Conservation (phyloP, 2,329 filamentous ascomycete genomes). For the Ophiostoma sp. region DNA sequence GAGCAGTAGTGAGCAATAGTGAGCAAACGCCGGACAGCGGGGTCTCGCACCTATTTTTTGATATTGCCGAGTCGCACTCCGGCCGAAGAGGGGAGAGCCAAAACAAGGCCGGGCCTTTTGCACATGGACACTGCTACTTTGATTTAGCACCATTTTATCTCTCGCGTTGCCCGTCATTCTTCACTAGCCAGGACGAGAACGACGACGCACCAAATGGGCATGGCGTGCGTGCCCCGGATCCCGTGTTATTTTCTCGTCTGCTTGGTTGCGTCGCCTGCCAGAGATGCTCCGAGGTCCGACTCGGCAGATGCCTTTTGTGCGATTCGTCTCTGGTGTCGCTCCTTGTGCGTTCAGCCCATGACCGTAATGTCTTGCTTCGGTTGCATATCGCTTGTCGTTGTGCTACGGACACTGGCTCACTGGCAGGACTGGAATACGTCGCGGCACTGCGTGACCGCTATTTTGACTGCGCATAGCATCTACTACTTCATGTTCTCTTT, state of each 20-base stretch:
- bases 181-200: not conserved
- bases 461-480: not conserved
- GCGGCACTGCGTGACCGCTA: not conserved
- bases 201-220: conserved; percentile 3
- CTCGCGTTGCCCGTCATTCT: not conserved
- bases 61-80: conserved; percentile 3
- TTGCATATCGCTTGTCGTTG: conserved; percentile 4
- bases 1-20: not conserved
- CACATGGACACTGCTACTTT: no score
- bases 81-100: not conserved
- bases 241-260: not conserved
- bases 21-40: not conserved
- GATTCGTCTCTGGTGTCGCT: not conserved
- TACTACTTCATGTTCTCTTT: not conserved
- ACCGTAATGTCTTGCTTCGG: not conserved
- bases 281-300: conserved; percentile 13
- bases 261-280: not conserved
- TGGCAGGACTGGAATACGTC: not conserved
- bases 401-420: not conserved
- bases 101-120: no score
- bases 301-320: conserved; percentile 1
- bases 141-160: no score
- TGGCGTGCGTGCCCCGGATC: not conserved
- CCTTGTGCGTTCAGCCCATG: not conserved
- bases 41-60: not conserved